These are phyloP conservation scores for Acanthamoeba sp. DNA, from an alignment of 208 protist genomes.

Conservation along the genomic window DNA sequence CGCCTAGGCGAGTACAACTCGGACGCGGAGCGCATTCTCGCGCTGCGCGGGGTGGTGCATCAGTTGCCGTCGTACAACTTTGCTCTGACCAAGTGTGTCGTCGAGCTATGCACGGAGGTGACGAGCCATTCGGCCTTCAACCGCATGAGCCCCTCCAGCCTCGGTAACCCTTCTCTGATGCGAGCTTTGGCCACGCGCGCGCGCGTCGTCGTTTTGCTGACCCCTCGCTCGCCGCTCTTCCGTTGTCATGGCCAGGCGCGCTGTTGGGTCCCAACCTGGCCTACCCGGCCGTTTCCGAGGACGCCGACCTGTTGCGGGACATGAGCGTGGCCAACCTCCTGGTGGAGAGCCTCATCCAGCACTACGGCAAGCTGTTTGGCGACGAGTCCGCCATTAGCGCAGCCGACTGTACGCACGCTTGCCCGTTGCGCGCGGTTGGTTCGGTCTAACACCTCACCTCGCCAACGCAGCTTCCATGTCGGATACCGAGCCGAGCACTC, in stretches of 20 bases:
- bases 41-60: conserved; percentile 9
- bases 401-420: not conserved
- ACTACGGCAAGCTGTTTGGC: conserved; percentile 44
- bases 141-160: conserved; percentile 38
- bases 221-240: not conserved
- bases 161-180: conserved; percentile 14
- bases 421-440: not conserved
- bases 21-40: conserved; percentile 54
- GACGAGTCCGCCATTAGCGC: not conserved
- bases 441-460: not conserved
- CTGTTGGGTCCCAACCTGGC: conserved; percentile 65
- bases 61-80: conserved; percentile 27
- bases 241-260: not conserved
- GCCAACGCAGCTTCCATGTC: too few species aligned
- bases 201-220: not conserved
- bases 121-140: conserved; percentile 20
- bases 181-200: too few species aligned
- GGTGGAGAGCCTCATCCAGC: conserved; percentile 38
- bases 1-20: conserved; percentile 4
- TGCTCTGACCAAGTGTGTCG: not conserved
- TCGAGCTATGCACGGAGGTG: conserved; percentile 48
- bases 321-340: conserved; percentile 45
- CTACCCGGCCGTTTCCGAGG: conserved; percentile 37
- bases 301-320: conserved; percentile 58
- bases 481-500: not conserved